Conservation (phyloP, 2,329 filamentous ascomycete genomes). For the Coleophoma eucalyptorum region DNA sequence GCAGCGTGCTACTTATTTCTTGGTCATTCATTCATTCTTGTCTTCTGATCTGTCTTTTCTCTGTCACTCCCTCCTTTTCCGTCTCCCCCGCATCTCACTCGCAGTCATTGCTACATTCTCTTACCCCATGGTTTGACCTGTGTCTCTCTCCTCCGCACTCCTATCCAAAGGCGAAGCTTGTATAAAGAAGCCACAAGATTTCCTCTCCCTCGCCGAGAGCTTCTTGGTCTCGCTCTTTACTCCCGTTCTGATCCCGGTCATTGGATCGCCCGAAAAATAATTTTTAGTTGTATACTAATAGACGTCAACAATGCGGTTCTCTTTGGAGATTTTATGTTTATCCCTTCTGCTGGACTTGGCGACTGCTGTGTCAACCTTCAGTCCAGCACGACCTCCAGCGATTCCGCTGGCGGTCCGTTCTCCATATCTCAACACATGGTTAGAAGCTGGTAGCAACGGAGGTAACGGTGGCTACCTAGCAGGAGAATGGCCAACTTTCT, state of each 20-base stretch:
- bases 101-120: not conserved
- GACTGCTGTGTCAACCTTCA: constrained; percentile 47
- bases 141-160: not conserved
- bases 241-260: not conserved
- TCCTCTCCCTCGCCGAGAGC: not conserved
- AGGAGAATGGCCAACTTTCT: constrained; percentile 67
- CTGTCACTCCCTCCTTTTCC: not conserved
- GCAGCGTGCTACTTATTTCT: not conserved
- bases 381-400: constrained; percentile 61
- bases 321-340: not conserved
- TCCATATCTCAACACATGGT: constrained; percentile 72
- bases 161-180: not conserved
- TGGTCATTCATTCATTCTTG: not conserved
- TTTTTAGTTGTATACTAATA: not conserved
- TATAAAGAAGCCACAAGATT: not conserved
- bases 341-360: not conserved
- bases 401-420: constrained; percentile 71
- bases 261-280: not conserved
- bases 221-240: not conserved
- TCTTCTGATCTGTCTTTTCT: not conserved
- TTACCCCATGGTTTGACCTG: not conserved
- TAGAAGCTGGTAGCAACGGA: constrained; percentile 55
- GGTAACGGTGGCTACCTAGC: constrained; percentile 64
- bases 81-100: not conserved
- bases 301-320: not conserved